Base-by-base conservation (phyloP, 371 early-diverging fungal species). In the Parasitella parasitica region DNA sequence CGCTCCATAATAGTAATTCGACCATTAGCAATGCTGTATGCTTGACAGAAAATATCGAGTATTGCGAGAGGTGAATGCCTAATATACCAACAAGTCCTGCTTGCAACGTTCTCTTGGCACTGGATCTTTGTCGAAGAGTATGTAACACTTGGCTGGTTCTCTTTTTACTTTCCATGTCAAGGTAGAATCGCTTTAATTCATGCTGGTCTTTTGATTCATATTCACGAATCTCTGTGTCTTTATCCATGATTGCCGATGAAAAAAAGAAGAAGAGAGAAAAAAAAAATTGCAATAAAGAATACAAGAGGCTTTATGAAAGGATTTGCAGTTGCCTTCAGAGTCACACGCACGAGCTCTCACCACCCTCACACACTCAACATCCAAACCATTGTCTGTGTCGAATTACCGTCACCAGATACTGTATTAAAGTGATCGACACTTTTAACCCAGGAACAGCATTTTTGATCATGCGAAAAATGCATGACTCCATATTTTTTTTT, bases 31-130 rank as follows among this genome's bases (percentile, higher is more conserved):
- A 54, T 6, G 41, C 27, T 13, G 46, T 37, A 20, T 18, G 24
- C 16, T 24, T 60, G 3, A 36, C 4, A 13, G 37, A 18, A 6
- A 7, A 20, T 27, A 36, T 9, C 2, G 28, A 34, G 13, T 30
- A 11, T 24, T 49, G 46, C 7, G 66, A 43, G n/a, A 68, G 6
- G 27, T 69, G 71, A 15, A 73, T 51, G 3, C 75, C 67, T 9
- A 70, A 30, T 9, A 78, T 50, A 15, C 75, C 73, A 6, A 75
- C 66, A 1, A 75, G 38, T 6, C 78, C 73, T n/a, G 71, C 70
- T 57, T 75, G 75, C 75, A 69, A 78, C 22, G 62, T 64, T 32
- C 69, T 56, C 52, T 63, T 62, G 15, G 66, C 73, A 32, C 24
- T 37, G 20, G 27, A 39, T n/a, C 52, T 56, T 27, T 43, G 38